Evolutionary conservation across 2,329 filamentous ascomycete species (phyloP), one percentile per base, ranked within the genome.

Genomic region (Xylaria sp.): DNA sequence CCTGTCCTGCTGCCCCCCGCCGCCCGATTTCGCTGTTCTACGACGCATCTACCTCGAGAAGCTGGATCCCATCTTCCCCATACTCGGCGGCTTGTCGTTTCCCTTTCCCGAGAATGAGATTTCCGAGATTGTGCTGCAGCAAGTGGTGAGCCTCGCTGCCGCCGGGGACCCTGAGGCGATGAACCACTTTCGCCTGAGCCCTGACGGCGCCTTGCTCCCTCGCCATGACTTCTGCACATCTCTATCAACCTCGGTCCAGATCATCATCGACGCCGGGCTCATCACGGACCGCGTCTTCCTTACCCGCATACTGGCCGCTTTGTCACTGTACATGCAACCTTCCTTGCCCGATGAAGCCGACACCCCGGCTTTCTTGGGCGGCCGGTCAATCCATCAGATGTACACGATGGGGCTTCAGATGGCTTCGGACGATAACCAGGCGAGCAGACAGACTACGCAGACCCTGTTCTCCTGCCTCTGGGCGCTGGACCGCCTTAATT

Each of bases 291-390:
- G 80, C n/a, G 73, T 85, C 5, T 71, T 83, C 22, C 75, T 83
- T 43, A 81, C 83, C 34, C 80, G 82, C 22, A 74, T 80, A 13
- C 72, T 84, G 6, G 74, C 77, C 21, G 74, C 85, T 44, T 66
- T 85, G 17, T 83, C 82, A 0, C 71, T 86, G n/a, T 86, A 83
- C 60, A 79, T 78, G n/a, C 82, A 86, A 54, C 80, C 81, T 0
- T 75, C 74, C 4, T 74, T 74, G 41, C 72, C 78, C 1, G 78
- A 81, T 29, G 82, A 85, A 58, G 76, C 79, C 9, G 80, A 85
- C 59, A 63, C 80, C 3, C 80, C 83, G 0, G 77, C 82, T 1
- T 76, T 83, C 22, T 67, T 85, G 2, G 79, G 78, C 22, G 76
- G 75, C 7, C 75, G 78, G 17, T 83, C 83, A 1, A 75, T 84